Base-by-base conservation (phyloP, 1,284 basidiomycete genomes). In the Lentinus polychrous region DNA sequence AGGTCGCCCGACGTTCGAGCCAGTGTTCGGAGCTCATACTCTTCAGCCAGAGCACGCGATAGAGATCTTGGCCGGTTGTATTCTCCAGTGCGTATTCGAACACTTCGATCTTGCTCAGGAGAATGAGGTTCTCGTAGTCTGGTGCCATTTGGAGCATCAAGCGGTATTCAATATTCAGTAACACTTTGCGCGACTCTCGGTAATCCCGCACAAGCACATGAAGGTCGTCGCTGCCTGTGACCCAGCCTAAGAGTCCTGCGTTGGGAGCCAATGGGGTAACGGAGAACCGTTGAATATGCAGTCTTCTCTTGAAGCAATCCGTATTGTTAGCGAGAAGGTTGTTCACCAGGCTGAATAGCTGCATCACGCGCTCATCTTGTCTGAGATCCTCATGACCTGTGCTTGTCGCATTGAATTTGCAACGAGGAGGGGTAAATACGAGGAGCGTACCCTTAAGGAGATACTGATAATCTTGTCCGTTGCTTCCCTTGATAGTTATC, bases 121-220 rank as follows among this genome's bases (percentile, higher is more conserved):
- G 74, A 27, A 91, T 94, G 37, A 99, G 73, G 58, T 87, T 89
- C 67, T 99, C 96, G 66, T 99, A 99, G 66, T 99, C 96, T 8
- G 96, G 95, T 10, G 96, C 95, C 95, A 99, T 99, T 89, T 95
- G 94, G 15, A 98, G 82, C 91, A 99, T 99, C 53, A 99, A 71
- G 12, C 95, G 86, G 64, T 98, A 96, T 70, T 99, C 96, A 52
- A 99, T 97, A 66, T 99, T 99, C 54, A 99, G 77, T 34, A 99
- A 71, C 37, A 99, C 95, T 73, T 99, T 99, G 52, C 92, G 79
- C 12, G 89, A 90, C 58, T 98, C 94, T 46, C 92, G 83, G 63
- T 96, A 95, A 61, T 94, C 94, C 62, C 94, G 88, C 66, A 99
- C 94, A 32, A 99, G 81, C 33, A 98, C 91, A 62, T 99, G 96